A percentile compares a stretch with the other conserved stretches of the same genome.
These are phyloP conservation scores for Cryptococcus sp. DNA, from an alignment of 1,284 basidiomycete species.

Conservation along the genomic window DNA sequence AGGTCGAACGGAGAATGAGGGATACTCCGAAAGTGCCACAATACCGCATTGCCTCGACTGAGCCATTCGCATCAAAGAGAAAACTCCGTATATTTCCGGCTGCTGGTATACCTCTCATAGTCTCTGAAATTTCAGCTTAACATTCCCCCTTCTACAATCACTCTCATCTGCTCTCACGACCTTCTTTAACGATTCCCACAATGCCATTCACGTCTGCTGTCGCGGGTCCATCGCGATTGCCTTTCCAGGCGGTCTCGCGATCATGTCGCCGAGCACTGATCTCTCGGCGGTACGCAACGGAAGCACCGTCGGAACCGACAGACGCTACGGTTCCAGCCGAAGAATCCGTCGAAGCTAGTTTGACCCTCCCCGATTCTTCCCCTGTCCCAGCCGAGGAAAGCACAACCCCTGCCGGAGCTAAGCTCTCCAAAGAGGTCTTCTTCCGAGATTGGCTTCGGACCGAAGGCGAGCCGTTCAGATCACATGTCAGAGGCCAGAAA, in stretches of 20 bases:
- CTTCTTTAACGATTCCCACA: neutral
- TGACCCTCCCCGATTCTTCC: too few relatives aligned
- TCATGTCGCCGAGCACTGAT: constrained; percentile 8
- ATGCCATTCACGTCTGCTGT: constrained; percentile 18
- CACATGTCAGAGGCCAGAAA: constrained; percentile 27
- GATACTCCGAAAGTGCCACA: neutral
- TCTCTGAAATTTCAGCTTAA: neutral
- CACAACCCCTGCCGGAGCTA: neutral
- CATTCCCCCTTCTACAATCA: neutral
- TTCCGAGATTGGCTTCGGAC: constrained; percentile 34
- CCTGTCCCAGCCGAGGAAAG: neutral
- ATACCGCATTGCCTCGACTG: neutral
- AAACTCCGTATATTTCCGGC: constrained; percentile 6
- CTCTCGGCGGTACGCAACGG: constrained; percentile 3
- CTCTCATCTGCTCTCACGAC: neutral
- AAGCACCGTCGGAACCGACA: constrained; percentile 2
- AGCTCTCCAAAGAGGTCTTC: constrained; percentile 13
- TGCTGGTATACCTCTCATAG: neutral
- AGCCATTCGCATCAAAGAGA: neutral
- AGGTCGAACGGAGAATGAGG: too few relatives aligned
- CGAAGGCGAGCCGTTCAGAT: constrained; percentile 26
- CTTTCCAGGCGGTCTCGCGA: constrained; percentile 7
- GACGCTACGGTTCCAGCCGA: neutral
- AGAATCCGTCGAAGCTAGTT: neutral
- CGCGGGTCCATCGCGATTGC: constrained; percentile 21